These are phyloP conservation scores for Euphorbia peplus DNA, from an alignment of 345 rosid species.

Conservation along the genomic window DNA sequence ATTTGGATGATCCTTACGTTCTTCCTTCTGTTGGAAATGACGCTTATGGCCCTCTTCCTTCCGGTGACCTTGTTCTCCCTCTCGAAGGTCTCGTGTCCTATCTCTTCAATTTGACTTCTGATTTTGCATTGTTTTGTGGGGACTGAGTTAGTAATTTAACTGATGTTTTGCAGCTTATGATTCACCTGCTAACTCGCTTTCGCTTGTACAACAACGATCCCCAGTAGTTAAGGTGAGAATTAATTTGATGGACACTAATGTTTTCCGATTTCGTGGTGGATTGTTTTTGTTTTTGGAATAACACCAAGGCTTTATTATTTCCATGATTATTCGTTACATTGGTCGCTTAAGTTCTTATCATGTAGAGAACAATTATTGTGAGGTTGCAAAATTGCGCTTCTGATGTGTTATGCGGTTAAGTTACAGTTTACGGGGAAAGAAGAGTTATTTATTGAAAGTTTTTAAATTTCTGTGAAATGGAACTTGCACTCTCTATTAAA, in stretches of 20 bases:
- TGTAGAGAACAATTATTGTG: neutral
- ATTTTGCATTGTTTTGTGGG: neutral
- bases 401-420: too few species aligned
- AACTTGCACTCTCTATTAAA: neutral
- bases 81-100: constrained; percentile 70
- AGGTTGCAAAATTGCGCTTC: too few species aligned
- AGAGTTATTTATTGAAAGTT: too few species aligned
- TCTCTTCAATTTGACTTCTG: neutral
- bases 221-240: constrained; percentile 64
- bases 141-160: neutral
- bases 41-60: constrained; percentile 65
- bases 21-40: constrained; percentile 93
- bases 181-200: constrained; percentile 40
- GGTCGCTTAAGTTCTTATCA: neutral
- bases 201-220: constrained; percentile 75
- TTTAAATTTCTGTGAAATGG: too few species aligned
- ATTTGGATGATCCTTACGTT: constrained; percentile 64
- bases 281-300: neutral
- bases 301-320: neutral
- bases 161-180: constrained; percentile 51
- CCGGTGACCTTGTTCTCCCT: constrained; percentile 74
- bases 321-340: neutral
- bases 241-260: neutral
- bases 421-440: too few species aligned
- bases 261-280: neutral